Conservation (phyloP, 2,329 filamentous ascomycete species). For the Pyrenochaeta sp. region DNA sequence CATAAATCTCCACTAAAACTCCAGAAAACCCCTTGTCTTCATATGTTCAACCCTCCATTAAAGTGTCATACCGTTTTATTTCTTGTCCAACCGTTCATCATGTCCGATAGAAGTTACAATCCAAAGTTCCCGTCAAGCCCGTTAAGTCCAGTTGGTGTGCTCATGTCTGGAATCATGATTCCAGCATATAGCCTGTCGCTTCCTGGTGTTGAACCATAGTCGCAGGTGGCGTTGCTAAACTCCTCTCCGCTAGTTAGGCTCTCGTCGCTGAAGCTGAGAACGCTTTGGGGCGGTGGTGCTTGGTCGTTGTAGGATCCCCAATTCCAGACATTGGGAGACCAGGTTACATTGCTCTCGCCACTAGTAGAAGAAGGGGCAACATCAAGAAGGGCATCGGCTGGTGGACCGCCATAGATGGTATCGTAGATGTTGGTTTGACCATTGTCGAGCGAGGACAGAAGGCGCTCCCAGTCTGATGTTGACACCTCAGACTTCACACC, state of each 20-base stretch:
- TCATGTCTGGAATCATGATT: slow-evolving; percentile 47
- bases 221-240: slow-evolving; percentile 40
- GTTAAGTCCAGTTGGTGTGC: slow-evolving; percentile 35
- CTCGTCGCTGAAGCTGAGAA: slow-evolving; percentile 67
- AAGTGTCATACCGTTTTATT: slow-evolving; percentile 14
- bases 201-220: slow-evolving; percentile 37
- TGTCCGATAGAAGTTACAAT: slow-evolving; percentile 47
- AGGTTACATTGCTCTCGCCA: slow-evolving; percentile 40
- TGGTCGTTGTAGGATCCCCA: slow-evolving; percentile 35
- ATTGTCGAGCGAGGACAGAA: slow-evolving; percentile 80
- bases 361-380: slow-evolving; percentile 37
- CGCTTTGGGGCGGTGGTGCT: slow-evolving; percentile 57
- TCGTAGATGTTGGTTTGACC: slow-evolving; percentile 85
- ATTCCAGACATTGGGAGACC: slow-evolving; percentile 48
- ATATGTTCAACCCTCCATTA: no score
- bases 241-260: slow-evolving; percentile 63
- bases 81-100: slow-evolving; percentile 52
- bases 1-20: background rate
- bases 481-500: slow-evolving; percentile 59
- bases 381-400: slow-evolving; percentile 49
- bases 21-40: slow-evolving; percentile 2
- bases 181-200: slow-evolving; percentile 44
- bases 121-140: slow-evolving; percentile 53
- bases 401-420: slow-evolving; percentile 76
- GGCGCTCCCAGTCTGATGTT: slow-evolving; percentile 79